Evolutionary conservation across 2,329 filamentous ascomycete species (phyloP).

Genomic region (Penicillium sp.): DNA sequence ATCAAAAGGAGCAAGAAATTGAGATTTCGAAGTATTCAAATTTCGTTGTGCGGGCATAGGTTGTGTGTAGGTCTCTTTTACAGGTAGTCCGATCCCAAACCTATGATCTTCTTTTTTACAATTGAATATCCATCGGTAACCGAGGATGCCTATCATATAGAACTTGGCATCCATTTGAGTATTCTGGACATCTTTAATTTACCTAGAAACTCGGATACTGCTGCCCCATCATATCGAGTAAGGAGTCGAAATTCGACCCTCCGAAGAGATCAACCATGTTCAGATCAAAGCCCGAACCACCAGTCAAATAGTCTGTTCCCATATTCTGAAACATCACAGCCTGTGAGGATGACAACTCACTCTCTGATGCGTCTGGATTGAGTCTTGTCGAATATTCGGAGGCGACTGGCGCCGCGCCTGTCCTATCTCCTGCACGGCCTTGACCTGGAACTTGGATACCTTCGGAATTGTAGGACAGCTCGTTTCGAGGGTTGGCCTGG

Average conservation of each 20-base stretch:
- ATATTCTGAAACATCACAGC: constrained; percentile 13
- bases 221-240: constrained; percentile 36
- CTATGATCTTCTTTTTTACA: too few relatives aligned
- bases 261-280: constrained; percentile 37
- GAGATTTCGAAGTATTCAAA: too few relatives aligned
- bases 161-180: not conserved
- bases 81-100: too few relatives aligned
- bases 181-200: not conserved
- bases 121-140: not conserved
- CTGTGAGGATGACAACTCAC: constrained; percentile 2
- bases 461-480: not conserved
- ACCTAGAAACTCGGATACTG: constrained; percentile 33
- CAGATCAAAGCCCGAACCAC: constrained; percentile 30
- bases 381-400: not conserved
- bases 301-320: constrained; percentile 1
- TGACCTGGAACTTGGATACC: not conserved
- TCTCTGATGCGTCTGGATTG: not conserved
- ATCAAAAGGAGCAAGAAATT: too few relatives aligned
- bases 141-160: not conserved
- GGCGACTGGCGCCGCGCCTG: not conserved
- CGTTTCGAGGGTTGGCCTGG: not conserved
- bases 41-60: too few relatives aligned
- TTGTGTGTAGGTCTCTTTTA: too few relatives aligned
- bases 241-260: constrained; percentile 33
- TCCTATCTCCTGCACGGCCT: not conserved